Conservation (phyloP, 164 flowering plant species). For the Euptelea pleiosperma region DNA sequence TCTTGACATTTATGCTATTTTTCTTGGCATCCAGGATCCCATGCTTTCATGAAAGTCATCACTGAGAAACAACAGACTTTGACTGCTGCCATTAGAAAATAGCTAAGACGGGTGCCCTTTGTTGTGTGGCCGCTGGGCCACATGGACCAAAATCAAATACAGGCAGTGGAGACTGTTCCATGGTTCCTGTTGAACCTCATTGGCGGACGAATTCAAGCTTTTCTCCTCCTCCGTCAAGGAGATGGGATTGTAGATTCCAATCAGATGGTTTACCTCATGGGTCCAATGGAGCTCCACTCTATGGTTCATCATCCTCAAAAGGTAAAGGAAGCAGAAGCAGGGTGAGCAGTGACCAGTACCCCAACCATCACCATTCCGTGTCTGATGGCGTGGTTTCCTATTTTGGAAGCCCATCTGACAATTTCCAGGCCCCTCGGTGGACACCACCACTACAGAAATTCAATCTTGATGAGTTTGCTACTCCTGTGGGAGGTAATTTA, state of each 20-base stretch:
- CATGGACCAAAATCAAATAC: conserved; percentile 33
- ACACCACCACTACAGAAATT: conserved; percentile 32
- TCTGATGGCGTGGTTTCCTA: conserved; percentile 49
- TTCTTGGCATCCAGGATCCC: neutral
- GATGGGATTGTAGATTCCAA: conserved; percentile 40
- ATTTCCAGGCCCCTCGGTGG: conserved; percentile 31
- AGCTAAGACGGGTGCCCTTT: conserved; percentile 52
- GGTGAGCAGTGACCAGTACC: conserved; percentile 32
- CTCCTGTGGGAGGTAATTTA: conserved; percentile 31
- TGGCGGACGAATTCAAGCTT: conserved; percentile 45
- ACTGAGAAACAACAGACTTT: conserved; percentile 11
- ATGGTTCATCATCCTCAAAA: conserved; percentile 34
- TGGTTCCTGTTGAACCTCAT: conserved; percentile 31
- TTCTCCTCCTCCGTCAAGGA: conserved; percentile 43
- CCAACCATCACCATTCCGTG: conserved; percentile 45
- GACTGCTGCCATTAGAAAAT: conserved; percentile 24
- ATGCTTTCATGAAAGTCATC: conserved; percentile 10
- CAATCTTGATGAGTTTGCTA: conserved; percentile 22
- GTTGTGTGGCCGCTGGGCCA: conserved; percentile 58
- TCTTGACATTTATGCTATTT: neutral
- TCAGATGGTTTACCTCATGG: conserved; percentile 30
- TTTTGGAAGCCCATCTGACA: conserved; percentile 37
- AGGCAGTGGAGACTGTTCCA: conserved; percentile 22
- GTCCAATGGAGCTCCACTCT: conserved; percentile 20
- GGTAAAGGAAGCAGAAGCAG: conserved; percentile 35